phyloP scores from a whole-genome alignment of 2,329 filamentous ascomycete genomes.

The Alternaria metachromatica region DNA sequence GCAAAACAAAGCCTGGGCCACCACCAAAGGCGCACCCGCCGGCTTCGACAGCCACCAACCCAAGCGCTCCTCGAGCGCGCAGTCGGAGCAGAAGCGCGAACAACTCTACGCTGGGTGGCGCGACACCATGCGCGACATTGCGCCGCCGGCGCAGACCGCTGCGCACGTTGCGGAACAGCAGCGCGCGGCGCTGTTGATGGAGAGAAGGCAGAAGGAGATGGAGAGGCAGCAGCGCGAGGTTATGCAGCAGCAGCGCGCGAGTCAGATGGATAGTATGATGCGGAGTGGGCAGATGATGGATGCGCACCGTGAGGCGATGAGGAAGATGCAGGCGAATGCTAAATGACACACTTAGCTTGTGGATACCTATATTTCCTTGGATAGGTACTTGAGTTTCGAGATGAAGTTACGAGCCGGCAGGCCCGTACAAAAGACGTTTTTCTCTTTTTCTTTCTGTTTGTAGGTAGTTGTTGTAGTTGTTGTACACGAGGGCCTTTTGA shows the following conservation, averaged over 20 bases:
- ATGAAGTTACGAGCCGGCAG: too few relatives aligned
- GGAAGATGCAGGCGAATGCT: constrained; percentile 74
- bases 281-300: constrained; percentile 75
- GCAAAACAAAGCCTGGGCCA: constrained; percentile 37
- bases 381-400: too few relatives aligned
- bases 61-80: constrained; percentile 32
- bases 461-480: not conserved
- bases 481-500: not conserved
- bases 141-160: constrained; percentile 24
- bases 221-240: constrained; percentile 64
- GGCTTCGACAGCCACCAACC: constrained; percentile 50
- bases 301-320: constrained; percentile 78
- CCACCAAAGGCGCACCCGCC: constrained; percentile 25
- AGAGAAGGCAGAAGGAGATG: constrained; percentile 68
- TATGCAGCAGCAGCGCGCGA: constrained; percentile 65
- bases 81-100: constrained; percentile 42
- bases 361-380: not conserved
- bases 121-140: constrained; percentile 38
- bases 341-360: constrained; percentile 46
- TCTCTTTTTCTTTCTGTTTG: not conserved
- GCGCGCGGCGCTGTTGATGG: constrained; percentile 60
- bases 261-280: constrained; percentile 76
- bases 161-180: constrained; percentile 43
- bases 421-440: too few relatives aligned
- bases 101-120: constrained; percentile 46